Evolutionary conservation across 306 rosid species (phyloP), one percentile per base, ranked within the genome.

Genomic region (Astragalus glycyphyllos): DNA sequence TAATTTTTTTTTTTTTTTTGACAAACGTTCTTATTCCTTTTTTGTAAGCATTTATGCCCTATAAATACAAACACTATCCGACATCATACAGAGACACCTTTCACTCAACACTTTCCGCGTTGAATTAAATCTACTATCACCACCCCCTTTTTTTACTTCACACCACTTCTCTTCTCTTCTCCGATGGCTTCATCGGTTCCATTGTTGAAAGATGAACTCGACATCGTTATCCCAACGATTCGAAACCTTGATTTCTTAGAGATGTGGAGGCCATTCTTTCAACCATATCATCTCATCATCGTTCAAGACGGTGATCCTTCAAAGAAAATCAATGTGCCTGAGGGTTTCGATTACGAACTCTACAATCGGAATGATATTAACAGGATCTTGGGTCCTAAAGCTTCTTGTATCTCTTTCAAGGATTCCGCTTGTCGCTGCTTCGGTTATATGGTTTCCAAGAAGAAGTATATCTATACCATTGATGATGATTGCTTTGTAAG

Each of bases 401-500:
- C 97, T 17, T 74, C 86, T 5, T 91, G 97, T 74, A 91, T 88
- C 86, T 91, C 97, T 7, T 91, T 88, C 56, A 91, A 91, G 92
- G 97, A 91, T 48, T 85, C 92, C 11, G 97, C 97, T 42, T 88
- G 96, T 31, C 86, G 92, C 0, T 91, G 96, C 86, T 91, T 91
- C 44, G 92, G 96, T 1, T 88, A 76, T 67, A 79, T 91, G 91
- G 92, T 91, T 56, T 88, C 97, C 8, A 91, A 91, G 87, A 88
- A 91, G 96, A 91, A 91, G 86, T 91, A 91, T 76, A 84, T 88
- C 82, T 91, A 48, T 63, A 91, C 92, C 61, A 91, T 91, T 46
- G 97, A 91, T 11, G 97, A 91, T 40, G 96, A 91, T 62, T 91
- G 97, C 91, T 91, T 91, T 15, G 97, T 92, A 69, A 84, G 97